Conservation (phyloP, 768 basidiomycete species). For the Solioccasus polychromus region DNA sequence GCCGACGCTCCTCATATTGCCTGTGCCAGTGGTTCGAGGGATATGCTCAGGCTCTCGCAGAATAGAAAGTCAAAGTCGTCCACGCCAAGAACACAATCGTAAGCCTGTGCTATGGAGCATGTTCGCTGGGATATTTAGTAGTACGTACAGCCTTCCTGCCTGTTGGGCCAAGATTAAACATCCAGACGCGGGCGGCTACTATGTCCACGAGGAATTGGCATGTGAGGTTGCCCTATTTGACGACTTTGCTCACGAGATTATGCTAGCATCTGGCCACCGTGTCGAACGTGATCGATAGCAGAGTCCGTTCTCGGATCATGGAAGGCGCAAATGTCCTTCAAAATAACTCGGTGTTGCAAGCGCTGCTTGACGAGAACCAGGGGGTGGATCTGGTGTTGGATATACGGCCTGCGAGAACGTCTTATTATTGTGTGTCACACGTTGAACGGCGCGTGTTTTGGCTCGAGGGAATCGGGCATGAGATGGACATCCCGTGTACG, state of each 20-base stretch:
- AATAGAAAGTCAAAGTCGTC: not conserved
- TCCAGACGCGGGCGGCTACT: slow-evolving; percentile 33
- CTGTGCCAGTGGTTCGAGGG: not conserved
- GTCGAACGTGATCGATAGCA: slow-evolving; percentile 9
- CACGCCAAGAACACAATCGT: slow-evolving; percentile 3
- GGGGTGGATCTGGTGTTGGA: slow-evolving; percentile 20
- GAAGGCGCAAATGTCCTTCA: slow-evolving; percentile 11
- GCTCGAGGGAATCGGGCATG: slow-evolving; percentile 23
- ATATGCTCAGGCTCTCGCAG: slow-evolving; percentile 17
- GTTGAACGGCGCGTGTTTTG: slow-evolving; percentile 28
- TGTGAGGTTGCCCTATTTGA: not conserved
- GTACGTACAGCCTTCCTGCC: slow-evolving; percentile 7
- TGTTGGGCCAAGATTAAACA: slow-evolving; percentile 31
- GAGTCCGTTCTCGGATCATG: slow-evolving; percentile 4
- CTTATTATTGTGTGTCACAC: slow-evolving; percentile 30
- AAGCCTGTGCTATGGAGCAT: not conserved
- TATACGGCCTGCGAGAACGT: not conserved
- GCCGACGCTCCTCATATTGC: not conserved
- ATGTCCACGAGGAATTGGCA: slow-evolving; percentile 32
- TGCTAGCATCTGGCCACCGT: slow-evolving; percentile 14
- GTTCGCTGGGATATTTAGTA: slow-evolving; percentile 1
- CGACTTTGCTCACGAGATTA: not conserved
- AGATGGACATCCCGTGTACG: slow-evolving; percentile 19
- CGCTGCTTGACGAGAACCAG: slow-evolving; percentile 7
- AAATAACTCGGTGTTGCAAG: slow-evolving; percentile 2